A percentile compares a stretch with the other conserved stretches of the same genome.
Conservation (phyloP, 495 filamentous ascomycete species). For the Pyronema domesticum region DNA sequence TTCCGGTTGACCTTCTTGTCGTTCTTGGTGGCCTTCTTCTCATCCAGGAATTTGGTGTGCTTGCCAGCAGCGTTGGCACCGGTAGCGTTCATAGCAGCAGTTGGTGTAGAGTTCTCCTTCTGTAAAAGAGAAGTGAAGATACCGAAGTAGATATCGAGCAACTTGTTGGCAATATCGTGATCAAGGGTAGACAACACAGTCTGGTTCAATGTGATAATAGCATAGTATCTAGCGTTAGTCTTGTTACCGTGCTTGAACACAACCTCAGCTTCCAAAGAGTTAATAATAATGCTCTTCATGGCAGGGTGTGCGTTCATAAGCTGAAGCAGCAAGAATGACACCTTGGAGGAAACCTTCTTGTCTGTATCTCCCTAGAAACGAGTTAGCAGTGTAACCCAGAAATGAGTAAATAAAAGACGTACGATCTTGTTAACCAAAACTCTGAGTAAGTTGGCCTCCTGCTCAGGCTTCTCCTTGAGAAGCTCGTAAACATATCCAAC, state of each 20-base stretch:
- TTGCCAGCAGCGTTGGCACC: slow-evolving; percentile 23
- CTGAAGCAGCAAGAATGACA: slow-evolving; percentile 84
- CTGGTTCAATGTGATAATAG: slow-evolving; percentile 90
- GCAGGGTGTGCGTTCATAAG: slow-evolving; percentile 69
- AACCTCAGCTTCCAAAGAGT: slow-evolving; percentile 65
- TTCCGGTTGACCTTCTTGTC: slow-evolving; percentile 19
- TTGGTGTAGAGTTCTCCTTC: slow-evolving; percentile 26
- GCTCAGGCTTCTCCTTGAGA: slow-evolving; percentile 88
- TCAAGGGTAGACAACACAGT: slow-evolving; percentile 75
- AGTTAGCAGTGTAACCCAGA: neutral
- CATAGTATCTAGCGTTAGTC: slow-evolving; percentile 80
- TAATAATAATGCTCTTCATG: slow-evolving; percentile 81
- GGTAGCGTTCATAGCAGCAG: slow-evolving; percentile 14
- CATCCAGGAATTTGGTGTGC: slow-evolving; percentile 16
- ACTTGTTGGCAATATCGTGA: slow-evolving; percentile 49
- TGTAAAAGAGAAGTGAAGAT: slow-evolving; percentile 65
- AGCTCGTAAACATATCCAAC: slow-evolving; percentile 78
- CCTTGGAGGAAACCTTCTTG: slow-evolving; percentile 81
- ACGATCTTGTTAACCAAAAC: slow-evolving; percentile 80
- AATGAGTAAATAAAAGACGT: neutral
- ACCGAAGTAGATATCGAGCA: slow-evolving; percentile 79
- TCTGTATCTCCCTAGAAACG: slow-evolving; percentile 52
- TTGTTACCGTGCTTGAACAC: slow-evolving; percentile 75
- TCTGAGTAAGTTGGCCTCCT: slow-evolving; percentile 83
- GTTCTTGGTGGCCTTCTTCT: slow-evolving; percentile 15